Conservation (phyloP, 768 basidiomycete genomes). For the Holtermanniella nyarrowii region DNA sequence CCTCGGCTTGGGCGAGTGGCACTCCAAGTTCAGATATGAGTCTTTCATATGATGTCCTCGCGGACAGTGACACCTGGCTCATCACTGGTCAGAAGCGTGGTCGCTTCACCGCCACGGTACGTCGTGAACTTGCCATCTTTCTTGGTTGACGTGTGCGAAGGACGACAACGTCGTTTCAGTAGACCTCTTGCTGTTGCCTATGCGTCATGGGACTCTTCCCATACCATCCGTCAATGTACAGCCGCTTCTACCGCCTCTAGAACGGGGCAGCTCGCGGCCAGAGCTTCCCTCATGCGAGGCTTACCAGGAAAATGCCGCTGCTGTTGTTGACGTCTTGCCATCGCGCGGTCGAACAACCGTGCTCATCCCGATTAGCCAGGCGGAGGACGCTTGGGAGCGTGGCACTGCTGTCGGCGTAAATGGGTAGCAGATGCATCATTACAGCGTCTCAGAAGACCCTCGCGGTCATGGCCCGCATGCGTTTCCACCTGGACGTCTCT, state of each 20-base stretch:
- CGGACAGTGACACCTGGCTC: constrained; percentile 74
- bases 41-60: constrained; percentile 64
- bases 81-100: constrained; percentile 81
- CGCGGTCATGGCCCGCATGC: no score
- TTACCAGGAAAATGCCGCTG: constrained; percentile 74
- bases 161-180: constrained; percentile 1
- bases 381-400: neutral
- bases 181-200: constrained; percentile 56
- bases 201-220: constrained; percentile 69
- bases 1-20: constrained; percentile 63
- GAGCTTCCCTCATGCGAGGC: constrained; percentile 55
- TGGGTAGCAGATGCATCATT: neutral
- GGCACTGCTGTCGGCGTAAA: neutral
- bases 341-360: constrained; percentile 64
- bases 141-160: neutral
- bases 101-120: constrained; percentile 62
- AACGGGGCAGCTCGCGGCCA: neutral
- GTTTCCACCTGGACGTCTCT: no score
- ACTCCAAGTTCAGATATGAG: constrained; percentile 41
- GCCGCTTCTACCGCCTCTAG: constrained; percentile 33
- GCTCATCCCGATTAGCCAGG: constrained; percentile 17
- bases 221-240: constrained; percentile 64
- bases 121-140: constrained; percentile 14
- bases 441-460: neutral
- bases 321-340: constrained; percentile 69